Evolutionary conservation across 2,329 filamentous ascomycete genomes (phyloP), one percentile per base, ranked within the genome.

Genomic region (Fusarium marasasianum): DNA sequence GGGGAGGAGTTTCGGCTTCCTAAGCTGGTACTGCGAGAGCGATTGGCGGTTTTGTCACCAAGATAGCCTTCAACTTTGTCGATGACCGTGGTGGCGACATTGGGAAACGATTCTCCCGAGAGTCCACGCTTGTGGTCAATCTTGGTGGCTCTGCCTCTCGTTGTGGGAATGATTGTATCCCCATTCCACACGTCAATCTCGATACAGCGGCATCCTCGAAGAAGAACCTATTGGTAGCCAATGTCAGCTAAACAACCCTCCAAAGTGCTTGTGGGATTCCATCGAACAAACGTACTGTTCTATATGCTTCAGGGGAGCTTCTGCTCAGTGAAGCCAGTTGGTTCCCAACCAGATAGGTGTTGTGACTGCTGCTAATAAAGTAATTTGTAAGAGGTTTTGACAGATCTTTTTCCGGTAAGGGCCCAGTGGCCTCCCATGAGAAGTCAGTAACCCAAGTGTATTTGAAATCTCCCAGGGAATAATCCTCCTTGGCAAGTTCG

Each of bases 161-260:
- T 76, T 10, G 80, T 81, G 10, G 80, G 81, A 8, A 82, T 79
- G 48, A 81, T 81, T 24, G 85, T 81, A 71, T 89, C 85, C 18
- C 94, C 94, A 81, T 98, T 94, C 93, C 95, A 98, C 7, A 98
- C 94, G 79, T 98, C 96, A 63, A 98, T 96, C 81, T 98, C 95
- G 53, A 98, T 94, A 79, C 95, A 98, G 70, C 95, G 91, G 79
- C 95, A 97, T 54, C 94, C 93, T 58, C 91, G 88, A 41, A 89
- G 86, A 18, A 98, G 89, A 18, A 93, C 92, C 88, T 94, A 47
- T 77, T 58, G 61, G 35, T 22, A 35, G 29, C 15, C 11, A 22
- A 40, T 44, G 65, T 64, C 29, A 63, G 59, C 29, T 45, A 45
- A 51, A 17, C 20, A 15, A 40, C 26, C 29, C 24, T 51, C n/a